Percentiles rank a stretch among this genome's conserved stretches.
phyloP scores from a whole-genome alignment of 768 basidiomycete species.

The Mycena latifolia region DNA sequence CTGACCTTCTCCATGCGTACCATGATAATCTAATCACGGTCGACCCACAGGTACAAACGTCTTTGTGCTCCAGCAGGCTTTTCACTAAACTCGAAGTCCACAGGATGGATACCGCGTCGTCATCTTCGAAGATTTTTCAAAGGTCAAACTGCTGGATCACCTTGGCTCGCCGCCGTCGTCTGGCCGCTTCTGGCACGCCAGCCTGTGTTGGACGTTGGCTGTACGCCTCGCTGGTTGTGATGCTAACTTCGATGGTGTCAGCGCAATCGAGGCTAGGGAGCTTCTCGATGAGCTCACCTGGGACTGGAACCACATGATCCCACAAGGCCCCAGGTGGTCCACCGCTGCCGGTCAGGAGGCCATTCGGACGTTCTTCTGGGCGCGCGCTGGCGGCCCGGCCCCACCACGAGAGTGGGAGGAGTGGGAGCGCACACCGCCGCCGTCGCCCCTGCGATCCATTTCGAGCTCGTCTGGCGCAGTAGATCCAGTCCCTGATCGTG shows the following conservation, averaged over 20 bases:
- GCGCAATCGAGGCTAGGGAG: background rate
- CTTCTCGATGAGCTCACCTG: conserved; percentile 11
- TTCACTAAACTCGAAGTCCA: background rate
- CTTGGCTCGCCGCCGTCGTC: conserved; percentile 11
- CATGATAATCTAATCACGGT: conserved; percentile 7
- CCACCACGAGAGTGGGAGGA: conserved; percentile 1
- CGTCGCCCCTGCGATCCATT: background rate
- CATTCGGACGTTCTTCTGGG: conserved; percentile 19
- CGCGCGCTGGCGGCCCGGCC: conserved; percentile 3
- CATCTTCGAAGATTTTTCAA: conserved; percentile 1
- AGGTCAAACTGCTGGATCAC: background rate
- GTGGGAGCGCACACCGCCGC: conserved; percentile 8
- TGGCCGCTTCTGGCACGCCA: conserved; percentile 26
- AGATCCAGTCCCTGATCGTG: background rate
- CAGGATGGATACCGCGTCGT: conserved; percentile 22
- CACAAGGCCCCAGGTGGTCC: conserved; percentile 13
- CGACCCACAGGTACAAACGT: conserved; percentile 21
- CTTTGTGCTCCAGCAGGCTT: background rate
- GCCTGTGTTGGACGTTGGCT: conserved; percentile 23
- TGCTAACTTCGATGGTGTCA: conserved; percentile 1
- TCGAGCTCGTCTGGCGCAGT: conserved; percentile 3
- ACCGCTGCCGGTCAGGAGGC: conserved; percentile 20
- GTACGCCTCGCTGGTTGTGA: conserved; percentile 25
- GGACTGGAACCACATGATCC: conserved; percentile 3
- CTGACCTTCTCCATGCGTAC: background rate